Evolutionary conservation across 2,329 filamentous ascomycete genomes (phyloP).

Genomic region (Xylaria sp.): DNA sequence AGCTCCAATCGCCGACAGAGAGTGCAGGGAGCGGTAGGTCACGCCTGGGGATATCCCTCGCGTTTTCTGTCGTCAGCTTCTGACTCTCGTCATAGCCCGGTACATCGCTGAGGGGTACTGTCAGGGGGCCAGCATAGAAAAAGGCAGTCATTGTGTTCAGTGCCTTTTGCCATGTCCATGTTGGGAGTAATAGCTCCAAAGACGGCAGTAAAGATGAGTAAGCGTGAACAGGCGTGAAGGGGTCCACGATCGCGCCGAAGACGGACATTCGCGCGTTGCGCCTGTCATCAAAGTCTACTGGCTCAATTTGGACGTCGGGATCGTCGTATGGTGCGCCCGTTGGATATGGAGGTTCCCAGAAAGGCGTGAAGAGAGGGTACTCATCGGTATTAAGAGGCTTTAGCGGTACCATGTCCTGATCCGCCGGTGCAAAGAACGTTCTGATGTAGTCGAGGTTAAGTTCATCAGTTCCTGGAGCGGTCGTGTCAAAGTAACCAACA

Average conservation of each 20-base stretch:
- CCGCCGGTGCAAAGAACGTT: constrained; percentile 41
- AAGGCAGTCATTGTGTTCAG: constrained; percentile 54
- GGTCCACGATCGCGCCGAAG: constrained; percentile 52
- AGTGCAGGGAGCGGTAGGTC: constrained; percentile 39
- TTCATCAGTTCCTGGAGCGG: constrained; percentile 22
- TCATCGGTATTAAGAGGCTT: constrained; percentile 32
- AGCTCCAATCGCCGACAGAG: constrained; percentile 46
- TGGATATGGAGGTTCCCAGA: constrained; percentile 38
- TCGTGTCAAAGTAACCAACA: constrained; percentile 52
- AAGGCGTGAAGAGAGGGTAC: constrained; percentile 45
- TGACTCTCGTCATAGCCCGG: background rate
- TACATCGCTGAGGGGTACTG: constrained; percentile 42
- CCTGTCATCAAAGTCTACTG: constrained; percentile 10
- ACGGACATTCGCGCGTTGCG: constrained; percentile 36
- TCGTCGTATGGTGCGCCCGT: background rate
- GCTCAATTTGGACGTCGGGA: too few species aligned
- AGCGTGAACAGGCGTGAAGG: constrained; percentile 51
- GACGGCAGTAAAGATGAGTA: constrained; percentile 51
- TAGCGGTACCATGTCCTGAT: constrained; percentile 22
- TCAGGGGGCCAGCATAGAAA: constrained; percentile 52
- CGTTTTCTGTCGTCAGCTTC: constrained; percentile 13
- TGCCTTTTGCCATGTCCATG: constrained; percentile 53
- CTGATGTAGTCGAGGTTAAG: constrained; percentile 44
- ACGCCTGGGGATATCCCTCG: background rate
- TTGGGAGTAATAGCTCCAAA: constrained; percentile 44